These are phyloP conservation scores for Penicillium olsonii DNA, from an alignment of 2,329 filamentous ascomycete species.

Conservation along the genomic window DNA sequence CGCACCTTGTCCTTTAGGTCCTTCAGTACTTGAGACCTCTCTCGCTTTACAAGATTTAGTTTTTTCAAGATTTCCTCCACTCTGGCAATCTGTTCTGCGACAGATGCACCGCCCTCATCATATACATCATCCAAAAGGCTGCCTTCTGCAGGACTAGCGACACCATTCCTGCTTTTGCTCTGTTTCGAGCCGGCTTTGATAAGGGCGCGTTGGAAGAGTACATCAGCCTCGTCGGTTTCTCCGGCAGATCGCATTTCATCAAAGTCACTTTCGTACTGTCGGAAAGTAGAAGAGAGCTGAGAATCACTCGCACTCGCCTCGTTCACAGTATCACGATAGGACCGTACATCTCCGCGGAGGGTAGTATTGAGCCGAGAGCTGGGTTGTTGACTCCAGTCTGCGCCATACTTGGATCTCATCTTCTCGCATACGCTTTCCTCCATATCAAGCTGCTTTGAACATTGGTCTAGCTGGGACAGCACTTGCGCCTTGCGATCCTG, in stretches of 20 bases:
- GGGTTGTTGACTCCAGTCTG: constrained; percentile 95
- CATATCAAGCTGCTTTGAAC: constrained; percentile 87
- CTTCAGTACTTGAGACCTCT: constrained; percentile 87
- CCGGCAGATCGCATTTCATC: constrained; percentile 93
- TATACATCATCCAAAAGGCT: constrained; percentile 92
- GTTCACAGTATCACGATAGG: constrained; percentile 84
- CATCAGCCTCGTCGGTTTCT: constrained; percentile 81
- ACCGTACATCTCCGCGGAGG: constrained; percentile 79
- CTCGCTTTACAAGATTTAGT: constrained; percentile 86
- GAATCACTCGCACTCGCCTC: constrained; percentile 85
- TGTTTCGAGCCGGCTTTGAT: constrained; percentile 68
- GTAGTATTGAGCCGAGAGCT: constrained; percentile 88
- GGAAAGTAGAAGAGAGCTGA: constrained; percentile 78
- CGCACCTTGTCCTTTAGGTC: constrained; percentile 95
- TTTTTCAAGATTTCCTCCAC: constrained; percentile 92
- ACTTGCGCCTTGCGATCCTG: constrained; percentile 77
- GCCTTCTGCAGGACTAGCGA: constrained; percentile 66
- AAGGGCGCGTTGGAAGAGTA: constrained; percentile 84
- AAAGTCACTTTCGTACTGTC: constrained; percentile 84
- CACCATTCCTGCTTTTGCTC: constrained; percentile 61
- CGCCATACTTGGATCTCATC: constrained; percentile 96
- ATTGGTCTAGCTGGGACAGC: constrained; percentile 70
- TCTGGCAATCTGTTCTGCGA: constrained; percentile 82
- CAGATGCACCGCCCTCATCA: constrained; percentile 74
- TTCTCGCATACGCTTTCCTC: constrained; percentile 98